phyloP scores from a whole-genome alignment of 768 basidiomycete species.

The Suillus ampliporus region DNA sequence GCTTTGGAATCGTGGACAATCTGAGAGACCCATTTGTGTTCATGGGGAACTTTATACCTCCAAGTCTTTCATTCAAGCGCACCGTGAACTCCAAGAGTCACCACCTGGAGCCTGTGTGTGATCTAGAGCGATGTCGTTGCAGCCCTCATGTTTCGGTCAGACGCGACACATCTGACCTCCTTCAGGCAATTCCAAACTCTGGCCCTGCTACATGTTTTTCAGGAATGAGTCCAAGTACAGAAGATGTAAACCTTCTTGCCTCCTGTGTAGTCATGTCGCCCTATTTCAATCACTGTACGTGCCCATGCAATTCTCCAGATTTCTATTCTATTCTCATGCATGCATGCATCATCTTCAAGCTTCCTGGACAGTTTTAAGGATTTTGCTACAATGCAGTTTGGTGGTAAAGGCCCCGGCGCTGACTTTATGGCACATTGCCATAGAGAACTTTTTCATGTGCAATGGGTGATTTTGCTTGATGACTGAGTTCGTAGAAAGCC shows the following conservation, averaged over 20 bases:
- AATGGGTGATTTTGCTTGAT: constrained; percentile 14
- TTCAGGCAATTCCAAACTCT: constrained; percentile 36
- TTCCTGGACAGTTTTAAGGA: constrained; percentile 22
- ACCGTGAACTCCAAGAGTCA: constrained; percentile 22
- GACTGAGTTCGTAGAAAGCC: constrained; percentile 18
- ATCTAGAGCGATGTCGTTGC: constrained; percentile 20
- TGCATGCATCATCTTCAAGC: constrained; percentile 4
- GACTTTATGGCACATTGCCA: constrained; percentile 17
- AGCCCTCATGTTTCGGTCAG: constrained; percentile 37
- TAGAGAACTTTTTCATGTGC: constrained; percentile 21
- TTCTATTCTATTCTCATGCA: background rate
- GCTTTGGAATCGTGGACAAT: constrained; percentile 11
- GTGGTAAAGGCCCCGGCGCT: background rate
- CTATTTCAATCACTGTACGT: constrained; percentile 16
- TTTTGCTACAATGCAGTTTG: constrained; percentile 8
- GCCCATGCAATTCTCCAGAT: background rate
- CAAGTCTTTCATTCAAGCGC: constrained; percentile 21
- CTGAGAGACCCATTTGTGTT: constrained; percentile 2
- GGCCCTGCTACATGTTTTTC: constrained; percentile 32
- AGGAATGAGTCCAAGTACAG: constrained; percentile 28
- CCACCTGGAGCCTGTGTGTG: constrained; percentile 21
- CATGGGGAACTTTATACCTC: constrained; percentile 29
- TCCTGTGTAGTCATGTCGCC: constrained; percentile 15
- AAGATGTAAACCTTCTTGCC: constrained; percentile 21
- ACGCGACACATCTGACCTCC: constrained; percentile 36